Base-by-base conservation (phyloP, 225 moss, liverwort and hornwort genomes). In the Physcomitrium patens region DNA sequence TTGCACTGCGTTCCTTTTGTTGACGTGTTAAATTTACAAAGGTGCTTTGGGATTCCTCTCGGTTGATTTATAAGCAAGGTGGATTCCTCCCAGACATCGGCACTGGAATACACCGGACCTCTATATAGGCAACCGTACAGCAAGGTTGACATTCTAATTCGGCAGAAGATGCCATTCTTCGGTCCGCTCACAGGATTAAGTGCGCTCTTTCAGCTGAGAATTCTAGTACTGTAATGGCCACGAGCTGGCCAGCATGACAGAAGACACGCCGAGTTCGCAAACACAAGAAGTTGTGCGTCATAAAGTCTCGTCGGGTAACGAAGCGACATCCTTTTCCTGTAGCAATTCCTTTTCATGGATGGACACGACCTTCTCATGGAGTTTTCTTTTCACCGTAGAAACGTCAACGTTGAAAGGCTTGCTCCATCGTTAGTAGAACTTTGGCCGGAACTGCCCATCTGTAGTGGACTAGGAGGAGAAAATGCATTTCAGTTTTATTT, bases 231-330 rank as follows among this genome's bases (percentile, higher is more conserved):
- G 55, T 56, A 27, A 19, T 63, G 19, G 26, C 23, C 53, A 44
- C 24, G 20, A 37, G 31, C 27, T 68, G 67, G 8, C 45, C 43
- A 37, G 31, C 31, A 37, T 37, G 31, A 37, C 5, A 37, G 2
- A 50, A 58, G 66, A 58, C 65, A 71, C 7, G 19, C 63, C 47
- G 22, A 19, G 53, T 13, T 59, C 14, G 5, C 16, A 17, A n/a
- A 31, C 17, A 3, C 22, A 47, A 41, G 71, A 47, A 49, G 76
- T 49, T 26, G 7, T 0, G 37, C 20, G 12, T 50, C 31, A 41
- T 78, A 65, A 78, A 67, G 19, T 41, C 42, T 72, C 5, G 20
- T 49, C 46, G 26, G 59, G 73, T 68, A 53, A 72, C 53, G 67
- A 51, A 14, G 12, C 3, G 0, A 17, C 10, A 27, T 44, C 3